A percentile compares a stretch with the other conserved stretches of the same genome.
Conservation (phyloP, 2,329 filamentous ascomycete genomes). For the Coniochaeta prunicola region DNA sequence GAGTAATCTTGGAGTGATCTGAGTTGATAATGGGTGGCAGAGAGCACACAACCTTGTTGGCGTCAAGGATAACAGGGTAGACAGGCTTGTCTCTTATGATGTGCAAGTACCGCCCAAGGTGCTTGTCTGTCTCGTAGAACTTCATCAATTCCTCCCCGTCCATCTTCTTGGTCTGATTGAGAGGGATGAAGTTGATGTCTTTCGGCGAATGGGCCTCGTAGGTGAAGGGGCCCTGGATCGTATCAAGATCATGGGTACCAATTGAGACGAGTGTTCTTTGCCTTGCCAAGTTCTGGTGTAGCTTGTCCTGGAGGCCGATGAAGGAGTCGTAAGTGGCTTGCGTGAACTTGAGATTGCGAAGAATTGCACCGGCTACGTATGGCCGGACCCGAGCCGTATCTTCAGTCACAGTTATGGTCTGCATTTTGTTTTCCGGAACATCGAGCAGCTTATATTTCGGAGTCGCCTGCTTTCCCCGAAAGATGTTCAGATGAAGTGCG, state of each 20-base stretch:
- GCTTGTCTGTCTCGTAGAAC: slow-evolving; percentile 92
- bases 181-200: slow-evolving; percentile 81
- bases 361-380: slow-evolving; percentile 80
- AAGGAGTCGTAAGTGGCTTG: slow-evolving; percentile 91
- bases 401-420: slow-evolving; percentile 74
- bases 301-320: slow-evolving; percentile 95
- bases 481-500: slow-evolving; percentile 91
- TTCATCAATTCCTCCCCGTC: slow-evolving; percentile 82
- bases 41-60: slow-evolving; percentile 80
- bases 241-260: slow-evolving; percentile 94
- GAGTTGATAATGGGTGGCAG: slow-evolving; percentile 97
- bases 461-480: slow-evolving; percentile 66
- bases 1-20: slow-evolving; percentile 90
- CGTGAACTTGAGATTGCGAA: slow-evolving; percentile 87
- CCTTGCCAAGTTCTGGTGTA: slow-evolving; percentile 91
- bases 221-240: slow-evolving; percentile 87
- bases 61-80: slow-evolving; percentile 93
- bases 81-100: slow-evolving; percentile 92
- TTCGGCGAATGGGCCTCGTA: slow-evolving; percentile 91
- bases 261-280: slow-evolving; percentile 76
- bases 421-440: slow-evolving; percentile 64
- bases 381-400: slow-evolving; percentile 74
- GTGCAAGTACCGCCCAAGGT: slow-evolving; percentile 82
- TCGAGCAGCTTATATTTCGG: slow-evolving; percentile 74
- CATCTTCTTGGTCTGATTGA: slow-evolving; percentile 91